Conservation (phyloP, 2,329 filamentous ascomycete species). For the Fusarium sp. region DNA sequence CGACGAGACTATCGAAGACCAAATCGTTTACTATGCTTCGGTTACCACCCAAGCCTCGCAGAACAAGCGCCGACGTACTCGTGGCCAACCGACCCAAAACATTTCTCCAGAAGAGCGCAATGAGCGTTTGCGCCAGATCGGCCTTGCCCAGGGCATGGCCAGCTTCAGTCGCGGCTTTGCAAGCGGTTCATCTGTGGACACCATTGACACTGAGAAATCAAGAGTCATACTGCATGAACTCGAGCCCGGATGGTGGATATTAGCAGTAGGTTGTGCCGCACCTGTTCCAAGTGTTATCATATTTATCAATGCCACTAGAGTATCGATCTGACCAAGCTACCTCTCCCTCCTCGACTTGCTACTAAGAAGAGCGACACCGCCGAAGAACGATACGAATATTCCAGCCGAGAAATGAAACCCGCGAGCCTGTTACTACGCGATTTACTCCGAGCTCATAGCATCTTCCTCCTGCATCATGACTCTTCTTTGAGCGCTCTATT, state of each 20-base stretch:
- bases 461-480: slow-evolving; percentile 91
- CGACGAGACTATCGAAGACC: slow-evolving; percentile 74
- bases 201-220: slow-evolving; percentile 90
- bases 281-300: background rate
- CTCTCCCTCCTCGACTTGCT: slow-evolving; percentile 69
- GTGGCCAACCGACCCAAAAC: slow-evolving; percentile 58
- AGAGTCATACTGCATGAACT: slow-evolving; percentile 88
- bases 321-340: slow-evolving; percentile 81
- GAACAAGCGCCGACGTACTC: slow-evolving; percentile 59
- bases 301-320: slow-evolving; percentile 49
- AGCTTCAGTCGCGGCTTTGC: slow-evolving; percentile 93
- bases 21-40: slow-evolving; percentile 95
- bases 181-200: slow-evolving; percentile 79
- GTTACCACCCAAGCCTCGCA: slow-evolving; percentile 58
- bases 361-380: slow-evolving; percentile 58
- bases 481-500: slow-evolving; percentile 79
- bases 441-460: slow-evolving; percentile 82
- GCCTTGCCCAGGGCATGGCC: slow-evolving; percentile 96
- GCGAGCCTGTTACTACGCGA: slow-evolving; percentile 83
- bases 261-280: slow-evolving; percentile 74
- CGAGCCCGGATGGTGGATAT: slow-evolving; percentile 94
- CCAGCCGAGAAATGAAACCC: slow-evolving; percentile 89
- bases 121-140: slow-evolving; percentile 90
- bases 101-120: slow-evolving; percentile 78
- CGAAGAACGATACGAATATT: slow-evolving; percentile 77